Conservation (phyloP, 2,329 filamentous ascomycete genomes). For the Ophiostoma piceae region DNA sequence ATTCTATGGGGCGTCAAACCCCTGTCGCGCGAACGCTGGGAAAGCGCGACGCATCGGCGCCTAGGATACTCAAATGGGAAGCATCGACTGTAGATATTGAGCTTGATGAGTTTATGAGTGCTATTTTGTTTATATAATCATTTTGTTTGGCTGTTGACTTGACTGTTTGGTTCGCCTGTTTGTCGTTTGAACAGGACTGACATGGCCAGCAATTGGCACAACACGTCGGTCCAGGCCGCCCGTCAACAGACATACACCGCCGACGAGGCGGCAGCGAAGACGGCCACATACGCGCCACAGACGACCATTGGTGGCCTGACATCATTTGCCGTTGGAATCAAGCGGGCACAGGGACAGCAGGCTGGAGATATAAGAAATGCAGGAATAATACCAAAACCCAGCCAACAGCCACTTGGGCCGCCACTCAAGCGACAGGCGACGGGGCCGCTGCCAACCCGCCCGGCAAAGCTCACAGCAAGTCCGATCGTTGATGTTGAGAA, state of each 20-base stretch:
- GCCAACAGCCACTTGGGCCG: background rate
- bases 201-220: conserved; percentile 20
- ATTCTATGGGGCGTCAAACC: conserved; percentile 13
- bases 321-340: conserved; percentile 16
- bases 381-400: background rate
- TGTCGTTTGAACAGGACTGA: background rate
- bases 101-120: background rate
- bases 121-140: background rate
- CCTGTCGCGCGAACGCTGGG: background rate
- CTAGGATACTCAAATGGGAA: background rate
- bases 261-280: background rate
- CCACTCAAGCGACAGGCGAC: conserved; percentile 8
- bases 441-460: conserved; percentile 1
- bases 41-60: conserved; percentile 5
- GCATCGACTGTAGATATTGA: background rate
- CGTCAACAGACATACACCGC: conserved; percentile 14
- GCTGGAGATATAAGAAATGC: background rate
- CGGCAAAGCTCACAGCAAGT: conserved; percentile 12
- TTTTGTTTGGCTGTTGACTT: background rate
- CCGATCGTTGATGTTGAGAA: background rate
- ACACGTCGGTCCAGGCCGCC: conserved; percentile 26
- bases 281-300: background rate
- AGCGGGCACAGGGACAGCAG: conserved; percentile 18
- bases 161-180: background rate
- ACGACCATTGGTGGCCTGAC: conserved; percentile 17